Conservation (phyloP, 257 asterid genomes). For the Solanum appendiculatum region DNA sequence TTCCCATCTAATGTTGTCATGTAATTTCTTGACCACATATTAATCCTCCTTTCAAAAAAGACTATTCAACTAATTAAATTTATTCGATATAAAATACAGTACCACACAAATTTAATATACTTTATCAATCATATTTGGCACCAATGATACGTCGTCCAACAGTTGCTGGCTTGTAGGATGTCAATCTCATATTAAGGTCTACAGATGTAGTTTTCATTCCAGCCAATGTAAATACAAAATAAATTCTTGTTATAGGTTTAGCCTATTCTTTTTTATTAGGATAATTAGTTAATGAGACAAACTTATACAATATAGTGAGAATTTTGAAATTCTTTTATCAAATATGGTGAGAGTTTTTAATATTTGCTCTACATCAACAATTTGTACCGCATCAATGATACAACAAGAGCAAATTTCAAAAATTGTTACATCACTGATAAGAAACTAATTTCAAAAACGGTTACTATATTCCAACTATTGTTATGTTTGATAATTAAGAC, state of each 20-base stretch:
- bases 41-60: neutral
- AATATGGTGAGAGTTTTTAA: neutral
- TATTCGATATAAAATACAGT: neutral
- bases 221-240: constrained; percentile 10
- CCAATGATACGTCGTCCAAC: neutral
- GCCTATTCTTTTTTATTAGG: neutral
- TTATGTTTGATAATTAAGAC: neutral
- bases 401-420: neutral
- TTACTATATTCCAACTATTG: neutral
- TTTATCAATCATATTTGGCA: neutral
- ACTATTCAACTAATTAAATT: neutral
- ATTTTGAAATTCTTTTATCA: neutral
- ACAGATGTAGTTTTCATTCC: constrained; percentile 9
- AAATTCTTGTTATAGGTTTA: neutral
- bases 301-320: neutral
- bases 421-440: neutral
- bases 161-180: neutral
- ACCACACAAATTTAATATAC: neutral
- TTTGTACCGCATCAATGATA: neutral
- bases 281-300: neutral
- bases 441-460: neutral
- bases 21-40: neutral
- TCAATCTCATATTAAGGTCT: neutral
- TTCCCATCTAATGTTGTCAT: neutral
- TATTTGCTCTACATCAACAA: too few species aligned